These are phyloP conservation scores for Beauveria scarabaeidicola DNA, from an alignment of 2,329 filamentous ascomycete species.

Conservation along the genomic window DNA sequence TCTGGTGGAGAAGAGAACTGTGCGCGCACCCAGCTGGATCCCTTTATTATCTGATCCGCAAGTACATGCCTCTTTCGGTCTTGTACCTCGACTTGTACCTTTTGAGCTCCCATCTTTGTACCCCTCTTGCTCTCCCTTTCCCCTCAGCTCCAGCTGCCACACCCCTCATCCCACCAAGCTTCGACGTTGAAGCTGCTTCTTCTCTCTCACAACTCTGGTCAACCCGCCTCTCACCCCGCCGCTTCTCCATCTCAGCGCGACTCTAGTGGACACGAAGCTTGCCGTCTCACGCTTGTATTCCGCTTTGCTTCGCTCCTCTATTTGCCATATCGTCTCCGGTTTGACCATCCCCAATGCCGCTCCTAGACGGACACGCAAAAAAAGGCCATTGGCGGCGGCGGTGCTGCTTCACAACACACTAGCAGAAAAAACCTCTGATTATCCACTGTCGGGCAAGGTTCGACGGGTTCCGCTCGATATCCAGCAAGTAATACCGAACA, in stretches of 20 bases:
- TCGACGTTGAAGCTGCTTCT: neutral
- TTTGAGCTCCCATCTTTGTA: neutral
- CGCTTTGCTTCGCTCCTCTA: neutral
- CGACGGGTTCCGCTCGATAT: slow-evolving; percentile 1
- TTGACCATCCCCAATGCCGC: neutral
- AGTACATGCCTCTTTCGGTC: neutral
- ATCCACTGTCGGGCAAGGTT: neutral
- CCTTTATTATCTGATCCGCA: slow-evolving; percentile 7
- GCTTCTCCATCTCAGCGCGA: neutral
- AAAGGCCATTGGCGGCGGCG: neutral
- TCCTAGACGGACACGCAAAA: neutral
- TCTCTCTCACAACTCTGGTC: neutral
- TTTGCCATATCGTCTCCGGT: too few species aligned
- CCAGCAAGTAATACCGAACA: slow-evolving; percentile 3
- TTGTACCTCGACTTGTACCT: slow-evolving; percentile 8
- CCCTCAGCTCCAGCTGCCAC: neutral
- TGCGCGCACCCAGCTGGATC: neutral
- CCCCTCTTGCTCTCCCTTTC: neutral
- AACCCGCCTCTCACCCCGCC: neutral
- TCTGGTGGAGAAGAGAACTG: neutral
- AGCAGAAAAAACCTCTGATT: neutral
- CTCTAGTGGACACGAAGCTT: neutral
- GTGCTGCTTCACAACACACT: neutral
- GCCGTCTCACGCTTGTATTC: neutral
- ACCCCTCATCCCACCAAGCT: neutral